Evolutionary conservation across 805 yeast species (phyloP), one percentile per base, ranked within the genome.

Genomic region (Candida boleticola): DNA sequence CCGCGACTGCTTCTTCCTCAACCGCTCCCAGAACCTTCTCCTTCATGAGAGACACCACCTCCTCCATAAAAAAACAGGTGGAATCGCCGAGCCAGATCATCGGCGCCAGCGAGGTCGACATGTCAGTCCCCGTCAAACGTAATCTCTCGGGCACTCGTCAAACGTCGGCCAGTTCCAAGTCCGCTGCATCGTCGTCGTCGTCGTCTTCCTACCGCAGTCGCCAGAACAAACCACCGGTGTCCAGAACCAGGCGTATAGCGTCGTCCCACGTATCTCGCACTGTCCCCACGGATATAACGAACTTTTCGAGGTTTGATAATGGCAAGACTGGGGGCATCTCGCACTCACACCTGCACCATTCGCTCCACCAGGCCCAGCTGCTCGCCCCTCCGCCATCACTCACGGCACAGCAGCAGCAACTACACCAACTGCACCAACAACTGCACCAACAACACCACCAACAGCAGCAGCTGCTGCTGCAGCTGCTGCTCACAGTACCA

Each of bases 21-120:
- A 9, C 19, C 4, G 13, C 22, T 9, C 19, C 35, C 9, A 31
- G 13, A 31, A 14, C 35, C 33, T 58, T 61, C 37, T 66, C 73
- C 5, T 69, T 69, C 44, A 69, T 69, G 75, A 54, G 57, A 31
- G 71, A 63, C 7, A 69, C 74, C 0, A 49, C 71, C 10, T 63
- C 72, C 2, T 68, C 74, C 1, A 50, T 60, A 16, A 58, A 59
- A 43, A 64, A 68, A 27, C 29, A 36, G 10, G 39, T 36, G 6
- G 37, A 22, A 5, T n/a, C n/a, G n/a, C n/a, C n/a, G n/a, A n/a
- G n/a, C n/a, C 36, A 29, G 14, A 17, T 29, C 14, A 29, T 29
- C 9, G 35, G 35, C 5, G 10, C 18, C 5, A 31, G 16, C 16
- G 18, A 31, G 5, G 22, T 9, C 13, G 27, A 23, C 7, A 7